Evolutionary conservation across 495 filamentous ascomycete species (phyloP).

Genomic region (Lasiosphaeria ovina): DNA sequence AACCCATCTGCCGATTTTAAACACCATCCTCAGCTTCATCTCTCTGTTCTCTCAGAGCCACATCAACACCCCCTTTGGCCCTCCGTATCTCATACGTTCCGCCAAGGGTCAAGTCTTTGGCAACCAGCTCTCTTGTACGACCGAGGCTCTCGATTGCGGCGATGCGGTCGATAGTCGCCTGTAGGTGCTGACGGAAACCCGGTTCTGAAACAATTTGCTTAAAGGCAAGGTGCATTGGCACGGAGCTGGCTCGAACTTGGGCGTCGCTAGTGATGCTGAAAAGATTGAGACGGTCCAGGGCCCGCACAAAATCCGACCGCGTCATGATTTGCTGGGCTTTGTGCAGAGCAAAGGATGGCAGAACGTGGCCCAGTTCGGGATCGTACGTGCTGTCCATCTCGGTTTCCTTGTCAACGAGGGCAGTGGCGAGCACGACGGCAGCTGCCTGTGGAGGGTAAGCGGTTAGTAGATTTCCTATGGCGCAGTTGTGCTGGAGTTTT

Average conservation of each 20-base stretch:
- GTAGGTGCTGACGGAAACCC: constrained; percentile 77
- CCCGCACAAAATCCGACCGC: constrained; percentile 87
- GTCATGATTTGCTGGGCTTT: constrained; percentile 90
- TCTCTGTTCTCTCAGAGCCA: constrained; percentile 23
- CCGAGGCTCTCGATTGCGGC: constrained; percentile 88
- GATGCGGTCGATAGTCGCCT: constrained; percentile 81
- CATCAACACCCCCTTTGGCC: constrained; percentile 27
- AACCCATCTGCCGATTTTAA: neutral
- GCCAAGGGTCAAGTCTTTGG: constrained; percentile 71
- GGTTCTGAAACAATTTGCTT: constrained; percentile 67
- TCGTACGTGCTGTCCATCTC: constrained; percentile 64
- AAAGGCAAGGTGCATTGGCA: constrained; percentile 95
- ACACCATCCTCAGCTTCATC: constrained; percentile 6
- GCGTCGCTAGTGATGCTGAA: constrained; percentile 90
- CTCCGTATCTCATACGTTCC: constrained; percentile 73
- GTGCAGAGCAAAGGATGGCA: constrained; percentile 81
- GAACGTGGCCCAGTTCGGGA: constrained; percentile 63
- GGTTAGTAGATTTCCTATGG: neutral
- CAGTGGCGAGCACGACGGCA: constrained; percentile 89
- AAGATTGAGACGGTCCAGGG: constrained; percentile 88
- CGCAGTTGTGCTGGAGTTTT: neutral
- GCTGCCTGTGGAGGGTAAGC: constrained; percentile 56
- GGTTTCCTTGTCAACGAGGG: constrained; percentile 78
- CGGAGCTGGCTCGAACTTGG: constrained; percentile 87
- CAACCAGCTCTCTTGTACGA: constrained; percentile 84